These are phyloP conservation scores for Sechiopsis laciniata DNA, from an alignment of 306 rosid species.

Conservation along the genomic window DNA sequence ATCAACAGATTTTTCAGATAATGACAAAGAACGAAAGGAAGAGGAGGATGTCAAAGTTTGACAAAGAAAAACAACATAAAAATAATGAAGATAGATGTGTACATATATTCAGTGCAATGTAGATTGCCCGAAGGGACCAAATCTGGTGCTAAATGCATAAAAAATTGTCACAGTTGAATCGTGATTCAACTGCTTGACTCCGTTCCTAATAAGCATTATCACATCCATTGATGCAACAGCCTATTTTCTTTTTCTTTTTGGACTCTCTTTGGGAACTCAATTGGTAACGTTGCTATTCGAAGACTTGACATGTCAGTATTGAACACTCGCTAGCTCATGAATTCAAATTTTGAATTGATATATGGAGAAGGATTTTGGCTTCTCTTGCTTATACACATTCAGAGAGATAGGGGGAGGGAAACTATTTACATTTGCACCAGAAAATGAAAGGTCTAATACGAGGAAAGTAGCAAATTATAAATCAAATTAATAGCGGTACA, in stretches of 20 bases:
- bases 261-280: conserved; percentile 8
- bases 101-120: neutral
- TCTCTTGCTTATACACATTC: neutral
- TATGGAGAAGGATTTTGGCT: neutral
- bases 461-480: neutral
- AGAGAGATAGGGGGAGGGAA: neutral
- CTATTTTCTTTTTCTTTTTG: neutral
- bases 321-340: neutral
- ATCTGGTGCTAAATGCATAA: neutral
- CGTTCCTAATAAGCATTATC: neutral
- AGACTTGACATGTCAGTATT: neutral
- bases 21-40: neutral
- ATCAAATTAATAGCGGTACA: neutral
- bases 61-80: neutral
- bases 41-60: neutral
- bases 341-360: neutral
- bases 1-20: conserved; percentile 23
- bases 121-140: conserved; percentile 1
- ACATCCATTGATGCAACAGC: neutral
- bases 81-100: neutral
- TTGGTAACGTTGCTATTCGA: neutral
- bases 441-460: neutral
- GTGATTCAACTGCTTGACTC: conserved; percentile 15
- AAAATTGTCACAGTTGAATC: neutral
- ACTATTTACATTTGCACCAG: neutral